Percentiles rank a stretch among this genome's conserved stretches.
Conservation (phyloP, 2,329 filamentous ascomycete genomes). For the Corinectria fuckeliana region DNA sequence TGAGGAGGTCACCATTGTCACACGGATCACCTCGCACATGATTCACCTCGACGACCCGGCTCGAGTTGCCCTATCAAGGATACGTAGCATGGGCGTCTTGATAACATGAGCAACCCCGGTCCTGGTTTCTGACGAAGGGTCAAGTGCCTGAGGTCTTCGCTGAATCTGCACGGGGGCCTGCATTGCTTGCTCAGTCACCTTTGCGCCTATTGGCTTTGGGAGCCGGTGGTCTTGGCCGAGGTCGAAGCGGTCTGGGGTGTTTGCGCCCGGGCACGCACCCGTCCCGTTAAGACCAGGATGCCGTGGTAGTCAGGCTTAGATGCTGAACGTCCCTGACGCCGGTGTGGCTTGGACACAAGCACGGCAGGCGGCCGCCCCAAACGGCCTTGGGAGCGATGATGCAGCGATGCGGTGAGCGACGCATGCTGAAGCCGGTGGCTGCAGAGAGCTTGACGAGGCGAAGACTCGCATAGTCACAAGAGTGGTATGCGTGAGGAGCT, state of each 20-base stretch:
- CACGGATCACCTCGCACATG: constrained; percentile 1
- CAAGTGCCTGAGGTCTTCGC: too few species aligned
- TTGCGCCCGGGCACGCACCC: not conserved
- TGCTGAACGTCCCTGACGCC: not conserved
- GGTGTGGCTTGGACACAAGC: not conserved
- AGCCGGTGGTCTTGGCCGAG: not conserved
- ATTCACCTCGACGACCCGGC: not conserved
- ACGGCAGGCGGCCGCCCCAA: not conserved
- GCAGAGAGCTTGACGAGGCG: not conserved
- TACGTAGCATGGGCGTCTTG: not conserved
- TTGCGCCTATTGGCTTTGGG: not conserved
- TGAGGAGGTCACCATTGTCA: not conserved
- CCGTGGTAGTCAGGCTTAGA: not conserved
- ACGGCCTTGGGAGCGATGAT: not conserved
- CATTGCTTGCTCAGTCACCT: not conserved
- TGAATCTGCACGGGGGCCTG: not conserved
- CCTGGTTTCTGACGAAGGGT: not conserved
- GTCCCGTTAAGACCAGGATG: not conserved
- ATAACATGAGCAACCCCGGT: not conserved
- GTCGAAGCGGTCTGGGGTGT: not conserved
- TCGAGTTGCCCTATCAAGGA: constrained; percentile 3
- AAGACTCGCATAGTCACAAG: not conserved
- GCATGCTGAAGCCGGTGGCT: not conserved
- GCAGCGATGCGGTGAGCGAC: not conserved
- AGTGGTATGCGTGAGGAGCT: not conserved